A percentile compares a stretch with the other conserved stretches of the same genome.
phyloP scores from a whole-genome alignment of 73 alveolate species.

The Paramecium tetraurelia region DNA sequence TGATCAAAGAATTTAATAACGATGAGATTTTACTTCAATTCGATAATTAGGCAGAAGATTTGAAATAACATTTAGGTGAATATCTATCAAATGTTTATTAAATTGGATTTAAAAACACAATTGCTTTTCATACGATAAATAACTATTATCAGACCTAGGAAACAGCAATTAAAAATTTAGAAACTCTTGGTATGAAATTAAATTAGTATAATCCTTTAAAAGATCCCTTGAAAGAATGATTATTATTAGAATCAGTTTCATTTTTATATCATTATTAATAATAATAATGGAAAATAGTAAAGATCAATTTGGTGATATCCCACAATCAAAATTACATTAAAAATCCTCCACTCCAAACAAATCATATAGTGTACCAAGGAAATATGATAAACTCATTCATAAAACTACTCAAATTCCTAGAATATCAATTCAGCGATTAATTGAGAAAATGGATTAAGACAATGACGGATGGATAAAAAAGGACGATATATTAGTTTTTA shows the following conservation, averaged over 20 bases:
- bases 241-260: neutral
- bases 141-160: neutral
- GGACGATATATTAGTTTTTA: neutral
- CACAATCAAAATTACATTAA: neutral
- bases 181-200: neutral
- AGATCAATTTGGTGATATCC: neutral
- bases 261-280: neutral
- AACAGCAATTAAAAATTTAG: neutral
- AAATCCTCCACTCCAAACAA: neutral
- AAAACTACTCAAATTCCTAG: conserved; percentile 47
- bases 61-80: neutral
- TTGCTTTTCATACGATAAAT: neutral
- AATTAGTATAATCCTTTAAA: neutral
- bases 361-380: neutral
- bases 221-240: neutral
- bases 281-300: neutral
- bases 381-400: conserved; percentile 18
- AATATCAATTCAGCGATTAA: neutral
- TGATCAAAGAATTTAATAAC: neutral
- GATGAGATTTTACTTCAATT: neutral
- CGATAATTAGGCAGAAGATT: neutral
- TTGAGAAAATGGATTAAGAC: conserved; percentile 25
- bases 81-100: neutral
- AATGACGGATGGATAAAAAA: conserved; percentile 28
- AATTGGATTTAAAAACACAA: neutral